Conservation (phyloP, 768 basidiomycete genomes). For the Suillus weaverae region DNA sequence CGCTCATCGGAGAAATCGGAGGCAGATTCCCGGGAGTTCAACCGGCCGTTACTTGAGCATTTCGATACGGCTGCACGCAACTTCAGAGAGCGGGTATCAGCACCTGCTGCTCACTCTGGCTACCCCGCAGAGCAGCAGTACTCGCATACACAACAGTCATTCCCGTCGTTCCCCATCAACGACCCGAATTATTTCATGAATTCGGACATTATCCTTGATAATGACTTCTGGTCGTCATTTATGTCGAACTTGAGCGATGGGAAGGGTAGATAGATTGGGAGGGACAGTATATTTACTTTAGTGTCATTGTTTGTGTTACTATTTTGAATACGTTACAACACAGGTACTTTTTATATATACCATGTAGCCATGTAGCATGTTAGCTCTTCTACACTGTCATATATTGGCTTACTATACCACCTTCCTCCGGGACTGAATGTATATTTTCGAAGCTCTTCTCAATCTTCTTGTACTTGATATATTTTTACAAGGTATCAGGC, state of each 20-base stretch:
- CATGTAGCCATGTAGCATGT: neutral
- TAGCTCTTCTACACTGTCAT: neutral
- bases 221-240: slow-evolving; percentile 45
- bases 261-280: slow-evolving; percentile 13
- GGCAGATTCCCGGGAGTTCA: slow-evolving; percentile 20
- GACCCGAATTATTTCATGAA: slow-evolving; percentile 34
- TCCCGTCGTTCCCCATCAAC: slow-evolving; percentile 23
- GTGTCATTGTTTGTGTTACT: neutral
- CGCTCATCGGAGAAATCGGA: slow-evolving; percentile 27
- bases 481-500: neutral
- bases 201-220: slow-evolving; percentile 43
- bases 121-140: slow-evolving; percentile 8
- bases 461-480: neutral
- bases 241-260: slow-evolving; percentile 35
- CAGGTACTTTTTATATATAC: neutral
- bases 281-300: neutral
- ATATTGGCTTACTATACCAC: neutral
- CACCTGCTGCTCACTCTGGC: neutral
- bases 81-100: slow-evolving; percentile 15
- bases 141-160: slow-evolving; percentile 21
- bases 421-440: neutral
- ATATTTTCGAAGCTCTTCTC: neutral
- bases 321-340: neutral
- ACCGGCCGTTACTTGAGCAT: slow-evolving; percentile 21
- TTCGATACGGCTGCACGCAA: slow-evolving; percentile 21